Percentiles rank a stretch among this genome's conserved stretches.
phyloP scores from a whole-genome alignment of 192 early-diverging fungal species.

The Rhizoclosmatium globosum region DNA sequence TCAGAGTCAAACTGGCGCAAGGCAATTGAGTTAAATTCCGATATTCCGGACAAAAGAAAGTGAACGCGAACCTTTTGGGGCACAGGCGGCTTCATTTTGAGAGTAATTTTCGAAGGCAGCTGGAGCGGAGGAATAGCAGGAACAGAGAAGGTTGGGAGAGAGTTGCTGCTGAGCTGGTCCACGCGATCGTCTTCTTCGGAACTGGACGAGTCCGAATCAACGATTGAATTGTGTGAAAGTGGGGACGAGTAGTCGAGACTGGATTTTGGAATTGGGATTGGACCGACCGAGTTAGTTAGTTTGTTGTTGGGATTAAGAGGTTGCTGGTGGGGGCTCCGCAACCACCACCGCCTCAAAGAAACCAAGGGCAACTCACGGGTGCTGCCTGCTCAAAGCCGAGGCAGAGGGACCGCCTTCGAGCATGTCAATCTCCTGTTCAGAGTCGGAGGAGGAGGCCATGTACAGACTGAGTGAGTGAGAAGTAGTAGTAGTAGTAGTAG shows the following conservation, averaged over 20 bases:
- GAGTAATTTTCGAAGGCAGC: neutral
- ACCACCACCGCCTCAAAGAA: no score
- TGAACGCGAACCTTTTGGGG: neutral
- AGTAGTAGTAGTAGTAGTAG: neutral
- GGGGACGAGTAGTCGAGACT: neutral
- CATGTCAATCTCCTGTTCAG: neutral
- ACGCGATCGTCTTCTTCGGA: neutral
- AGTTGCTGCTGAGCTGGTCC: neutral
- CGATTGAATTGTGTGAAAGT: neutral
- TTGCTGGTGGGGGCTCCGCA: no score
- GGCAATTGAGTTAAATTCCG: neutral
- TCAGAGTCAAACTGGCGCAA: conserved; percentile 29
- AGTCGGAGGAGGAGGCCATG: neutral
- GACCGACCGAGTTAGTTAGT: no score
- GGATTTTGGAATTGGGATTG: no score
- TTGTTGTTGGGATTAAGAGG: neutral
- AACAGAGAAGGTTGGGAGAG: neutral
- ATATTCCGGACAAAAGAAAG: neutral
- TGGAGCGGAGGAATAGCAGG: neutral
- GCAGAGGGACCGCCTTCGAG: neutral
- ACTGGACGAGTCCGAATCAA: neutral
- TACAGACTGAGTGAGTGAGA: neutral
- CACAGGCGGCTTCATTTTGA: neutral
- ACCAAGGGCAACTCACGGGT: no score
- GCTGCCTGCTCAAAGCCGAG: no score